phyloP scores from a whole-genome alignment of 306 rosid genomes.

The Castanea sativa region DNA sequence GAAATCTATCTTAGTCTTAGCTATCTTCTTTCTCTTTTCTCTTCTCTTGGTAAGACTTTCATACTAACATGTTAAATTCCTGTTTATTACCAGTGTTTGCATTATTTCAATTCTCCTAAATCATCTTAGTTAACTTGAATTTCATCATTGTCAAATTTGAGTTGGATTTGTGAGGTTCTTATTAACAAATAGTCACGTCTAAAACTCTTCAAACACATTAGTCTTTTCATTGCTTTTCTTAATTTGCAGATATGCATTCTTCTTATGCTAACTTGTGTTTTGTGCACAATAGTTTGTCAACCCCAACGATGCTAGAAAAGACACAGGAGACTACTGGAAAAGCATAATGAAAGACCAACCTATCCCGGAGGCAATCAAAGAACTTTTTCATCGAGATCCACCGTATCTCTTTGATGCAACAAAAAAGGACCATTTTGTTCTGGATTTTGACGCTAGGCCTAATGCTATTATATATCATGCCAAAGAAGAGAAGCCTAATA shows the following conservation, averaged over 20 bases:
- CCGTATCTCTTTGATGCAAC: constrained; percentile 12
- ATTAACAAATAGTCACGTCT: not conserved
- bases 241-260: not conserved
- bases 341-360: constrained; percentile 54
- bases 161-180: not conserved
- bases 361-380: constrained; percentile 64
- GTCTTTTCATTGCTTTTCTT: not conserved
- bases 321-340: constrained; percentile 58
- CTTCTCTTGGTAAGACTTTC: constrained; percentile 52
- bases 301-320: constrained; percentile 50
- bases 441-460: constrained; percentile 46
- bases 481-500: constrained; percentile 3
- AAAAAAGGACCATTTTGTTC: constrained; percentile 29
- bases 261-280: not conserved
- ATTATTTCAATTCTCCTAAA: not conserved
- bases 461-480: constrained; percentile 47
- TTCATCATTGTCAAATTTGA: not conserved
- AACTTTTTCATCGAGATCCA: constrained; percentile 33
- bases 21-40: constrained; percentile 34
- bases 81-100: not conserved
- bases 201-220: not conserved
- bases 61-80: constrained; percentile 1
- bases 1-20: constrained; percentile 42
- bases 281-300: constrained; percentile 30
- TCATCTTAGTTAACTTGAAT: not conserved